Evolutionary conservation across 2,329 filamentous ascomycete genomes (phyloP).

Genomic region (Aureobasidium sp.): DNA sequence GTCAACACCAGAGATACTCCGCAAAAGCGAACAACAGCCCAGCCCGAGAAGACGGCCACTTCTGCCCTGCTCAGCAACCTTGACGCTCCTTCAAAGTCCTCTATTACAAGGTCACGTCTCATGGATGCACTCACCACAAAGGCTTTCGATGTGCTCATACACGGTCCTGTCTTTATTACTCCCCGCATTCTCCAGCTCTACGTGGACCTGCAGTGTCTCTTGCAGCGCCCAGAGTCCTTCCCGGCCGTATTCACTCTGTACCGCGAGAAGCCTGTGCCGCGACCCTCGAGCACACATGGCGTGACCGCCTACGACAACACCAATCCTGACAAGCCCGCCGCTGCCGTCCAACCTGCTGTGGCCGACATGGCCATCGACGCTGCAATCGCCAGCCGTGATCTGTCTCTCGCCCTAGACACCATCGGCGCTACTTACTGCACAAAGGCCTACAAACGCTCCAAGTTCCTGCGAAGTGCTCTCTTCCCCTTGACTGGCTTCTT

Average conservation of each 20-base stretch:
- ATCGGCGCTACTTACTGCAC: conserved; percentile 61
- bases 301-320: conserved; percentile 49
- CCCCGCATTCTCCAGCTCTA: conserved; percentile 63
- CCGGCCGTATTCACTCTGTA: conserved; percentile 75
- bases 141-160: conserved; percentile 61
- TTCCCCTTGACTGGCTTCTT: conserved; percentile 50
- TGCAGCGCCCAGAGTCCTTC: conserved; percentile 66
- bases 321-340: conserved; percentile 52
- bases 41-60: conserved; percentile 34
- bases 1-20: conserved; percentile 27
- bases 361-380: conserved; percentile 67
- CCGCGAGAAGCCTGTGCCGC: conserved; percentile 70
- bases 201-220: conserved; percentile 63
- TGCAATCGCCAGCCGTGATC: conserved; percentile 69
- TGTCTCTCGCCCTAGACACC: conserved; percentile 68
- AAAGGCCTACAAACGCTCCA: conserved; percentile 57
- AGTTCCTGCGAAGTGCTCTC: conserved; percentile 55
- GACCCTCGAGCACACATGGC: conserved; percentile 37
- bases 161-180: conserved; percentile 73
- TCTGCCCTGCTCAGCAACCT: conserved; percentile 46
- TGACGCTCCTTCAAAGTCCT: conserved; percentile 26
- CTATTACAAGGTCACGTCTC: conserved; percentile 28
- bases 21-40: background rate
- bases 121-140: conserved; percentile 41
- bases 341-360: conserved; percentile 61